A percentile compares a stretch with the other conserved stretches of the same genome.
phyloP scores from a whole-genome alignment of 176 grass and related monocot genomes.

The Musa schizocarpa region DNA sequence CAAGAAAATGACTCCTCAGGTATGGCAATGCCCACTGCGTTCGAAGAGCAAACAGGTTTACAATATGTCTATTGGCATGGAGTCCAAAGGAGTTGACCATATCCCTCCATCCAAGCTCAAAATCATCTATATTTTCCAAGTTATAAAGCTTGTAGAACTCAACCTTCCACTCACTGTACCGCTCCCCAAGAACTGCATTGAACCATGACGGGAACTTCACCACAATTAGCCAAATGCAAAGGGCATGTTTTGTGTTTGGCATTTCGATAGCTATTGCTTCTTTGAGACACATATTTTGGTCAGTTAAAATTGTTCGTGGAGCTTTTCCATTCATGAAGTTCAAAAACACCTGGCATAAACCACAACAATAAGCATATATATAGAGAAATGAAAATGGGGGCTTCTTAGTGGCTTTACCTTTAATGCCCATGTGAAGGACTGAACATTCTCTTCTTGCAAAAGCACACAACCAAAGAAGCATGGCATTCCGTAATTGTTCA shows the following conservation, averaged over 20 bases:
- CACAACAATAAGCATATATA: conserved; percentile 18
- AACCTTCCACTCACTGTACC: conserved; percentile 42
- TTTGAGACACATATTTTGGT: conserved; percentile 49
- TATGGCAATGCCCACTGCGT: conserved; percentile 49
- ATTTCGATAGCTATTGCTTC: conserved; percentile 56
- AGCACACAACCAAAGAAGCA: conserved; percentile 45
- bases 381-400: background rate
- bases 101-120: conserved; percentile 54
- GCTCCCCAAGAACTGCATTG: conserved; percentile 40
- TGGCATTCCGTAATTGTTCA: conserved; percentile 56
- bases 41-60: conserved; percentile 35
- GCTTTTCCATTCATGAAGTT: conserved; percentile 67
- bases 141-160: conserved; percentile 50
- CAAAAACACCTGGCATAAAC: conserved; percentile 56
- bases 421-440: conserved; percentile 48
- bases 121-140: conserved; percentile 41
- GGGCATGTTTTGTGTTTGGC: conserved; percentile 53
- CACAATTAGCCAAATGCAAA: conserved; percentile 44
- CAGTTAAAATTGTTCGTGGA: conserved; percentile 53
- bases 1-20: conserved; percentile 47
- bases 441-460: conserved; percentile 38
- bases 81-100: conserved; percentile 52
- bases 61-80: conserved; percentile 49
- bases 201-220: conserved; percentile 57
- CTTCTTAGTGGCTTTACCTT: conserved; percentile 30